Conservation (phyloP, 1,139 yeast species). For the Saccharomyces hybrid region DNA sequence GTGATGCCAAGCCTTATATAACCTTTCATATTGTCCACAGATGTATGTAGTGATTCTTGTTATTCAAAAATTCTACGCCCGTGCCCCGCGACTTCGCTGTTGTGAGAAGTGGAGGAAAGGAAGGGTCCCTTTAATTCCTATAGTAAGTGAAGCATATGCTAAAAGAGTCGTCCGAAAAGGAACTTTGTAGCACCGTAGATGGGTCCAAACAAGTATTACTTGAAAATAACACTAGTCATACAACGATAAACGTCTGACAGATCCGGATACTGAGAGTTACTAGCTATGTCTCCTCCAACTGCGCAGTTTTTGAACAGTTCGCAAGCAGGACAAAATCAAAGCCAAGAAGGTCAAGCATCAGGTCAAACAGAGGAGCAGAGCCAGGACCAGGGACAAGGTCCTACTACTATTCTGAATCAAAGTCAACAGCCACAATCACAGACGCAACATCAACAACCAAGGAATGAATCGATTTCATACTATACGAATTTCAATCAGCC, state of each 20-base stretch:
- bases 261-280: constrained; percentile 8
- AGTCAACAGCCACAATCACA: constrained; percentile 9
- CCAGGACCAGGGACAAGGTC: constrained; percentile 3
- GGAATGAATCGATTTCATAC: constrained; percentile 23
- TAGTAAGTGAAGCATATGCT: neutral
- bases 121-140: neutral
- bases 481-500: constrained; percentile 26
- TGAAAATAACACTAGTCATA: neutral
- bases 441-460: constrained; percentile 6
- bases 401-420: neutral
- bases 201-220: neutral
- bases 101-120: neutral
- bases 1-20: neutral
- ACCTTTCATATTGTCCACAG: neutral
- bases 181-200: neutral
- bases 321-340: constrained; percentile 1
- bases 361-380: constrained; percentile 1
- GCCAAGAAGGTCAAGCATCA: neutral
- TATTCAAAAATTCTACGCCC: neutral
- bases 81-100: neutral
- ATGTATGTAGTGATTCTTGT: neutral
- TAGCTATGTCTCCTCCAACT: constrained; percentile 14
- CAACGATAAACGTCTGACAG: constrained; percentile 1
- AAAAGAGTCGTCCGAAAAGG: neutral
- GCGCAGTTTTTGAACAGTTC: constrained; percentile 2